These are phyloP conservation scores for Colletotrichum graminicola DNA, from an alignment of 2,329 filamentous ascomycete genomes.

Conservation along the genomic window DNA sequence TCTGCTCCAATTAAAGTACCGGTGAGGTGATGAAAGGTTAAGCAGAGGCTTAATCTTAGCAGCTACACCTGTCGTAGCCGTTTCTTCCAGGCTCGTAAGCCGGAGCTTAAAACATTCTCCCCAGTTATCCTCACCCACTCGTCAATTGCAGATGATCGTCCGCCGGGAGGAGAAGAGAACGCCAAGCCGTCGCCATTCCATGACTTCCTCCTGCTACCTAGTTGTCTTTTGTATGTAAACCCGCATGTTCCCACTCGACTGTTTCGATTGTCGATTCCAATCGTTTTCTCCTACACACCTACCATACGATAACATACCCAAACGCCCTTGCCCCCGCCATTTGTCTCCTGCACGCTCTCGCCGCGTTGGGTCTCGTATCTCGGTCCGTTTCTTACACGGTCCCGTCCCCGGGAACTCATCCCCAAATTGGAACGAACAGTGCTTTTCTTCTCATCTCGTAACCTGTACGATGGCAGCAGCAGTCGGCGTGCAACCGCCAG, in stretches of 20 bases:
- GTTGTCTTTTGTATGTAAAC: conserved; percentile 11
- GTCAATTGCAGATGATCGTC: conserved; percentile 2
- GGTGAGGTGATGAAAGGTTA: neutral
- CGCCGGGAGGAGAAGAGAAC: neutral
- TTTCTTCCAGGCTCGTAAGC: neutral
- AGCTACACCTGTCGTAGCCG: neutral
- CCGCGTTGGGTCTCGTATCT: neutral
- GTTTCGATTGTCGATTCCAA: neutral
- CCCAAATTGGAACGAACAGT: neutral
- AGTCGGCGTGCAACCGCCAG: conserved; percentile 18
- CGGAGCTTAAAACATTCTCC: neutral
- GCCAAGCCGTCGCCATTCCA: conserved; percentile 1
- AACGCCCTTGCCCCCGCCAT: neutral
- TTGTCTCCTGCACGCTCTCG: neutral
- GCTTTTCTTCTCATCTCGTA: neutral
- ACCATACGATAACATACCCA: neutral
- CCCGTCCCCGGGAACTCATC: neutral
- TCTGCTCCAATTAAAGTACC: neutral
- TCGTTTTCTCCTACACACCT: neutral
- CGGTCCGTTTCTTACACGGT: neutral
- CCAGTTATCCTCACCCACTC: neutral
- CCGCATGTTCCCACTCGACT: conserved; percentile 3
- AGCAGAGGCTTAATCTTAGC: neutral
- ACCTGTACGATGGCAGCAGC: conserved; percentile 33
- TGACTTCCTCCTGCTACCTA: neutral